Base-by-base conservation (phyloP, 164 flowering plant species). In the Warburgia ugandensis region DNA sequence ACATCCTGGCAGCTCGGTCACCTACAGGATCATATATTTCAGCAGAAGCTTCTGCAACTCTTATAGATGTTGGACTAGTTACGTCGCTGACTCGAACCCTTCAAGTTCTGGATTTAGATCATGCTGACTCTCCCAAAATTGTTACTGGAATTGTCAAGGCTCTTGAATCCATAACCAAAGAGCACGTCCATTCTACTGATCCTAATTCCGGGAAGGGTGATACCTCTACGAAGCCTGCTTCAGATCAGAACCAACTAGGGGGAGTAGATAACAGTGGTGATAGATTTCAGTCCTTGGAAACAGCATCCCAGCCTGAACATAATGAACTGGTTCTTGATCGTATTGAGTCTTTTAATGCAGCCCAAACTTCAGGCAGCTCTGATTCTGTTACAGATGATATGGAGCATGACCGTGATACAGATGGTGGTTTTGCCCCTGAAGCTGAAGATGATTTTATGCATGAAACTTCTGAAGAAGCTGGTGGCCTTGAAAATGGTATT, bases 361-460 rank as follows among this genome's bases (percentile, higher is more conserved):
- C 39, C 29, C 95, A 73, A 33, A 65, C 71, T 23, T 75, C 70
- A 78, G 92, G 79, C 53, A 80, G 84, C 23, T 84, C 95, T 51
- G 99, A 89, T 67, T 80, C 84, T 45, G 75, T 78, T 19, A 78
- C 90, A 8, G 97, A 86, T 70, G 92, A 89, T 58, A 89, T 94
- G 95, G 96, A 89, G 55, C 96, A 84, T 59, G 95, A 89, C 45
- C 91, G 79, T 59, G 94, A 84, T 68, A 68, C 77, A 55, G 90
- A 77, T 54, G 87, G 78, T 20, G 52, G 56, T n/a, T n/a, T n/a
- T n/a, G n/a, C n/a, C n/a, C n/a, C n/a, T n/a, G n/a, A n/a, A n/a
- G n/a, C n/a, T 56, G 97, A 71, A 62, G 92, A 88, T 68, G 97
- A 92, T 50, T 83, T 71, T 52, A 94, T 94, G 99, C 92, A 74